Base-by-base conservation (phyloP, 768 basidiomycete species). In the Mrakia frigida region DNA sequence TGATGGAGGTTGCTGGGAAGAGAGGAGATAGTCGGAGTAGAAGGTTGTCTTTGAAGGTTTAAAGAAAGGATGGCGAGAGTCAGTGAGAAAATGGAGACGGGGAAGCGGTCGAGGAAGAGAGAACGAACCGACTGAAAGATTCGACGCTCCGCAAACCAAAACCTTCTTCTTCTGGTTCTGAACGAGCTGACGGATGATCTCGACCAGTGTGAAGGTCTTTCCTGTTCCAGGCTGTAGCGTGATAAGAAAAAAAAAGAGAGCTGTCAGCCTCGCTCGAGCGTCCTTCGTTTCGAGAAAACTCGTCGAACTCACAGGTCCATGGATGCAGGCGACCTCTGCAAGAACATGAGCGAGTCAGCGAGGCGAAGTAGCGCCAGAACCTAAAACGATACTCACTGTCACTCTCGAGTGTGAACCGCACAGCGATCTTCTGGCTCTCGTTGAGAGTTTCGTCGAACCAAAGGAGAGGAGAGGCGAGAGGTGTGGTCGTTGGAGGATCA, bases 141-240 rank as follows among this genome's bases (percentile, higher is more conserved):
- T 97, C 4, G 92, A 94, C 11, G 94, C 94, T 31, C 94, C 94
- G 80, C 95, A 97, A 6, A 98, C 90, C 18, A 98, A 88, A 5
- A 97, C 84, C 43, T 90, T 88, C 74, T 84, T 81, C 23, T 79
- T 79, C 41, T 81, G 81, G 1, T 74, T 50, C 23, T 74, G 60
- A 5, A 85, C 82, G 33, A 94, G 69, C 31, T 78, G 77, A 5
- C 56, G 84, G 25, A 81, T 79, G 35, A 83, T 77, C 83, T 99
- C 96, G 46, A 98, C 91, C 25, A 99, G 86, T 0, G 96, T 97
- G 79, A 94, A 92, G 0, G 96, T 99, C 85, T 98, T 98, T 10
- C 96, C 96, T 3, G 94, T 96, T 28, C 96, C 96, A 77, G 97
- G 97, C 56, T 56, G 50, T 5, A 46, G 43, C 18, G 18, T n/a